Base-by-base conservation (phyloP, 106 monocot species). In the Dioscorea zingiberensis region DNA sequence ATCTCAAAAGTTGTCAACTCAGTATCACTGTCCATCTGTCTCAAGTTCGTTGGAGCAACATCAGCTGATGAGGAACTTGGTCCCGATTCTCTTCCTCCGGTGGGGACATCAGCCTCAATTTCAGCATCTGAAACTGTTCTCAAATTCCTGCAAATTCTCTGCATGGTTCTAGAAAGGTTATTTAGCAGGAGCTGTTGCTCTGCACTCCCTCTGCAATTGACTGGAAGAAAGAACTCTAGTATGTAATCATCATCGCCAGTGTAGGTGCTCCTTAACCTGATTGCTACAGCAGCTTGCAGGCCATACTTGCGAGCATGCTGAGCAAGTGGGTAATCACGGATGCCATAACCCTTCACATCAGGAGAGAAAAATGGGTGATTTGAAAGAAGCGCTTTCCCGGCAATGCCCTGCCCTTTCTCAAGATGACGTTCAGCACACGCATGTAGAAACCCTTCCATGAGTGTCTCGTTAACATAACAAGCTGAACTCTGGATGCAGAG, bases 231-330 rank as follows among this genome's bases (percentile, higher is more conserved):
- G 26, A 98, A 77, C 75, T 98, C 97, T 38, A 98, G 61, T 63
- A 98, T 79, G 58, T 92, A 98, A 59, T 98, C 97, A 77, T 86
- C 84, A 66, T 67, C 63, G 14, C 84, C 79, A 13, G 92, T 98
- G 66, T 79, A 70, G n/a, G 79, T 79, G 55, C 97, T 98, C 65
- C 86, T 91, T 57, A 98, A 69, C 77, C 88, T 73, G 23, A 98
- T 86, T 9, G 97, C 97, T 53, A 98, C 92, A 38, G 97, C 91
- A 71, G 97, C 88, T 67, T 75, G 61, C 51, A 98, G 61, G 21
- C 82, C 75, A 73, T 74, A 98, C 46, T 84, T 98, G 17, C 97
- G 78, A 30, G 97, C 88, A 77, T 98, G 97, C 70, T 92, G 97
- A 1, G 69, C 92, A 55, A 98, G 78, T 7, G 97, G 97, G 54